A percentile compares a stretch with the other conserved stretches of the same genome.
phyloP scores from a whole-genome alignment of 2,329 filamentous ascomycete genomes.

The Penicillium occitanis region DNA sequence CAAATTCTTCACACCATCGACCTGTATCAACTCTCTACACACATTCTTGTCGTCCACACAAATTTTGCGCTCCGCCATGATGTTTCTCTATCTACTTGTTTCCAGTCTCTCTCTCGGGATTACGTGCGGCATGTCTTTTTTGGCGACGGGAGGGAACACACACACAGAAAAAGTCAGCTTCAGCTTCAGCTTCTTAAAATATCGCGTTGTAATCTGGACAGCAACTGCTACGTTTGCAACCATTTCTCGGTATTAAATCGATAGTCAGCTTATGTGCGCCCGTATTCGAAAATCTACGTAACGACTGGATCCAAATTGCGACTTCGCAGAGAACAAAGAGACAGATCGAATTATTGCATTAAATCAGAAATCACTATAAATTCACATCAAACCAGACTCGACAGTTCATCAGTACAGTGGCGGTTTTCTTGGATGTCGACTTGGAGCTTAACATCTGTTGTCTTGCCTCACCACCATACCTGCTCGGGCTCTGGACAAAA shows the following conservation, averaged over 20 bases:
- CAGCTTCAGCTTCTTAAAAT: constrained; percentile 29
- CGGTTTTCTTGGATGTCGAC: background rate
- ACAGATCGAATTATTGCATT: constrained; percentile 12
- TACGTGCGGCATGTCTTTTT: constrained; percentile 35
- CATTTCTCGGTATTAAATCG: constrained; percentile 39
- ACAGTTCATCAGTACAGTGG: background rate
- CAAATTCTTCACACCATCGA: constrained; percentile 30
- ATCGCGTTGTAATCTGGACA: constrained; percentile 49
- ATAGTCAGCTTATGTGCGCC: constrained; percentile 42
- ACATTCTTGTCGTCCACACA: constrained; percentile 31
- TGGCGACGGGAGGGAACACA: constrained; percentile 39
- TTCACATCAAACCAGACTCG: constrained; percentile 7
- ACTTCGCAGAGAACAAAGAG: constrained; percentile 23
- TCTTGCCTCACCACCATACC: background rate
- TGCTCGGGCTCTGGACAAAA: background rate
- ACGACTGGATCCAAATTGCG: constrained; percentile 45
- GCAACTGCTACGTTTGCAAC: constrained; percentile 39
- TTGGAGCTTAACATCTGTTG: background rate
- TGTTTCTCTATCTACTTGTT: constrained; percentile 40
- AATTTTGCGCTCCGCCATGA: constrained; percentile 38
- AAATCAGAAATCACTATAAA: constrained; percentile 17
- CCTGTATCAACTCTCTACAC: constrained; percentile 32
- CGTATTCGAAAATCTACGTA: constrained; percentile 41
- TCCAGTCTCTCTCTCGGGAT: constrained; percentile 35
- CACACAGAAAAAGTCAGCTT: constrained; percentile 28